phyloP scores from a whole-genome alignment of 495 filamentous ascomycete species.

The Evernia prunastri region DNA sequence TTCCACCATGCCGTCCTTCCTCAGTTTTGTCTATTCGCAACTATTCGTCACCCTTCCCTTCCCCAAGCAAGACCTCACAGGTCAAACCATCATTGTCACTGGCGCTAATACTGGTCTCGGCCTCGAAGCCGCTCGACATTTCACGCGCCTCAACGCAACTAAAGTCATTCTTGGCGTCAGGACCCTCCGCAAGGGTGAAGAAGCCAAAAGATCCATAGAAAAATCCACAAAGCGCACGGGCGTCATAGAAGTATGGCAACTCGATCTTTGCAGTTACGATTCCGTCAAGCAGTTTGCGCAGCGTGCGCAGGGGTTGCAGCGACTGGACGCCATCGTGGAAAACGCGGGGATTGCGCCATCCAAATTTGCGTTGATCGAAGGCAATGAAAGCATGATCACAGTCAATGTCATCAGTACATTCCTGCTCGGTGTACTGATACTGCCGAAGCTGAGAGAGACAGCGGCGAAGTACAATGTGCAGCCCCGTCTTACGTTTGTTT shows the following conservation, averaged over 20 bases:
- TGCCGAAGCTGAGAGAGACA: slow-evolving; percentile 27
- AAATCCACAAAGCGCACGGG: slow-evolving; percentile 27
- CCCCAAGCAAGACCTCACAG: slow-evolving; percentile 30
- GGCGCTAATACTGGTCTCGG: slow-evolving; percentile 45
- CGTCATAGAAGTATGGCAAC: slow-evolving; percentile 34
- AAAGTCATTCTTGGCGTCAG: slow-evolving; percentile 44
- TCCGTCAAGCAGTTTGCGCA: slow-evolving; percentile 33
- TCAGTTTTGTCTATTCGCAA: slow-evolving; percentile 45
- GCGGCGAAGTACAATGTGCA: slow-evolving; percentile 14
- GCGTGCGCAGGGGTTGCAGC: slow-evolving; percentile 19
- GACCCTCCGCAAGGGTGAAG: slow-evolving; percentile 34
- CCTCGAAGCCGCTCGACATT: slow-evolving; percentile 40
- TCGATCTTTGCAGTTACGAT: slow-evolving; percentile 33
- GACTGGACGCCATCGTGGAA: slow-evolving; percentile 32
- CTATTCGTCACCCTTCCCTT: slow-evolving; percentile 36
- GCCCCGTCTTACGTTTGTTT: slow-evolving; percentile 26
- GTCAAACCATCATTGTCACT: slow-evolving; percentile 46
- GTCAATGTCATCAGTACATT: slow-evolving; percentile 40
- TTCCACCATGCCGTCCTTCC: too few relatives aligned
- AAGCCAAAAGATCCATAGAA: slow-evolving; percentile 33
- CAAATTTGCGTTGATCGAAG: slow-evolving; percentile 28
- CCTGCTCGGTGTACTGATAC: slow-evolving; percentile 30
- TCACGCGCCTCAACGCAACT: slow-evolving; percentile 33
- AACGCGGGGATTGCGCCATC: slow-evolving; percentile 32
- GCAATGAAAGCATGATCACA: slow-evolving; percentile 34